Percentiles rank a stretch among this genome's conserved stretches.
phyloP scores from a whole-genome alignment of 1,139 yeast genomes.

The Nadsonia commutata region DNA sequence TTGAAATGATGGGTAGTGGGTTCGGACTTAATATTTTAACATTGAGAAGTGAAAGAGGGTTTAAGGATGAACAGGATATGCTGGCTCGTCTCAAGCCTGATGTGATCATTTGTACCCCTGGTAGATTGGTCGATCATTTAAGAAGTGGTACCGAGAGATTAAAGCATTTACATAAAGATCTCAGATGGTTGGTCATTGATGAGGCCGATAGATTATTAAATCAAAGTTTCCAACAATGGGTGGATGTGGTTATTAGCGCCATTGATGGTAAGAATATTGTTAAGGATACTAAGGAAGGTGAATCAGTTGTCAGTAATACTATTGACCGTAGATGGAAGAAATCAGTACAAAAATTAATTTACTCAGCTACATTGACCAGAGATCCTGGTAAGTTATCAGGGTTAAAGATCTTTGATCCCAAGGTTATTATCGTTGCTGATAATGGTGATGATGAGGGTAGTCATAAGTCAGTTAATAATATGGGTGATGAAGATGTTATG shows the following conservation, averaged over 20 bases:
- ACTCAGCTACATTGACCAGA: constrained; percentile 88
- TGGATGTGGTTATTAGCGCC: constrained; percentile 43
- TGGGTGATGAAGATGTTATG: constrained; percentile 32
- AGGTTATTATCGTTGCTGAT: constrained; percentile 48
- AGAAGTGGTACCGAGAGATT: constrained; percentile 21
- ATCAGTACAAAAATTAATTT: constrained; percentile 46
- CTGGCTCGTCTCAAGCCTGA: constrained; percentile 46
- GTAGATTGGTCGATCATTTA: constrained; percentile 84
- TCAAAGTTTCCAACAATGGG: constrained; percentile 92
- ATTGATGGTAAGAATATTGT: constrained; percentile 21
- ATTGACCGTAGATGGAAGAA: constrained; percentile 14
- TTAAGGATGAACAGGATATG: constrained; percentile 49
- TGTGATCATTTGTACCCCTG: constrained; percentile 76
- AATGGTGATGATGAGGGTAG: constrained; percentile 10
- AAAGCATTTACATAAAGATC: constrained; percentile 11
- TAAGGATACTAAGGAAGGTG: neutral
- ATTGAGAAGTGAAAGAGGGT: constrained; percentile 45
- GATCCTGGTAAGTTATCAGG: constrained; percentile 77
- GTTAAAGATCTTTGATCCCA: constrained; percentile 53
- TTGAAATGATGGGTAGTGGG: constrained; percentile 49
- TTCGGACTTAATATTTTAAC: constrained; percentile 47
- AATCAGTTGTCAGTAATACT: neutral
- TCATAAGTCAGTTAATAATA: constrained; percentile 22
- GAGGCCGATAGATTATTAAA: constrained; percentile 89
- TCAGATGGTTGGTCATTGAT: constrained; percentile 62